Conservation (phyloP, 768 basidiomycete genomes). For the Mycena belliarum region DNA sequence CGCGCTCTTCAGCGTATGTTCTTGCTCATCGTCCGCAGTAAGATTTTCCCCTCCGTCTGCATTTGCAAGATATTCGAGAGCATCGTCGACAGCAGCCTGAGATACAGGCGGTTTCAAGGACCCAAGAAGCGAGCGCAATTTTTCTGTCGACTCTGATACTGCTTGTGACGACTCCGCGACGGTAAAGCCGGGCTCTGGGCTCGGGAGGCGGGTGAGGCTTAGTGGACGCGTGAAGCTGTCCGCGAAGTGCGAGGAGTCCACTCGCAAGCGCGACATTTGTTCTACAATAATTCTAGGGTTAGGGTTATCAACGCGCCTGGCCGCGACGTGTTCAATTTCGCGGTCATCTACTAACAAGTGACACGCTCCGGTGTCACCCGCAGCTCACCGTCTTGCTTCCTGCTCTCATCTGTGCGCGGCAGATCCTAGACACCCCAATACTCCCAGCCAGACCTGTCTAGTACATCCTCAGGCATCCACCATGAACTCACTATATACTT, state of each 20-base stretch:
- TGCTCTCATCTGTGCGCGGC: too few relatives aligned
- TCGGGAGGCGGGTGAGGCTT: constrained; percentile 22
- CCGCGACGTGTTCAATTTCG: too few relatives aligned
- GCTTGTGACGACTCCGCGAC: constrained; percentile 16
- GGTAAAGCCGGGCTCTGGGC: constrained; percentile 26
- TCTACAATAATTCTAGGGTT: too few relatives aligned
- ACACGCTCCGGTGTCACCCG: too few relatives aligned
- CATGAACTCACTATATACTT: constrained; percentile 96
- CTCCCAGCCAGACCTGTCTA: too few relatives aligned
- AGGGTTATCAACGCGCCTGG: too few relatives aligned
- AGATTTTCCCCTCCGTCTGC: constrained; percentile 9
- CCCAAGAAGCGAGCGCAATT: constrained; percentile 39
- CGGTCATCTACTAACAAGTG: too few relatives aligned
- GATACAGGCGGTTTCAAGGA: constrained; percentile 36
- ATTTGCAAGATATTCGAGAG: constrained; percentile 31
- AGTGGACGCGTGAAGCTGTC: constrained; percentile 38
- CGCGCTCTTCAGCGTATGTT: constrained; percentile 41
- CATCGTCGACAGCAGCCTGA: constrained; percentile 27
- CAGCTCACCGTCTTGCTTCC: too few relatives aligned
- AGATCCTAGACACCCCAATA: too few relatives aligned
- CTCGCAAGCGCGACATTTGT: constrained; percentile 18
- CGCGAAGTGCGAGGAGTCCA: constrained; percentile 39
- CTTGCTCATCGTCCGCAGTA: constrained; percentile 30
- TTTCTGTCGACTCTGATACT: constrained; percentile 28
- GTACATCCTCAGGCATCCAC: too few relatives aligned